Percentiles rank a stretch among this genome's conserved stretches.
Conservation (phyloP, 1,139 yeast species). For the Suhomyces guaymorum region DNA sequence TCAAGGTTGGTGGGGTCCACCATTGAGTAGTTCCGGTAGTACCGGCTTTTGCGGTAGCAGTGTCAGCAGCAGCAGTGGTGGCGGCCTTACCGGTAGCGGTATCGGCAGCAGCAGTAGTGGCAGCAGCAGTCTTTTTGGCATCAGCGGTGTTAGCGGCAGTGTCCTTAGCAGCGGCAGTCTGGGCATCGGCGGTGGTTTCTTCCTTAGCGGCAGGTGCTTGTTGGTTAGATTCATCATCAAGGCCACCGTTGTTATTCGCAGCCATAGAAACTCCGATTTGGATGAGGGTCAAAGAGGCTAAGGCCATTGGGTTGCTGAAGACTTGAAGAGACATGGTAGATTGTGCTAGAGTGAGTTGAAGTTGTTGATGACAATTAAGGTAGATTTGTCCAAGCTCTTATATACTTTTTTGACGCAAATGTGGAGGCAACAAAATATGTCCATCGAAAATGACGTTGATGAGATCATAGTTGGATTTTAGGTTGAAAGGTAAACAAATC, state of each 20-base stretch:
- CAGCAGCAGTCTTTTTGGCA: constrained; percentile 5
- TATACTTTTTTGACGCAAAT: too few relatives aligned
- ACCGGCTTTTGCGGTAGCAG: constrained; percentile 15
- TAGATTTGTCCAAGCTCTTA: neutral
- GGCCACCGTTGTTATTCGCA: constrained; percentile 15
- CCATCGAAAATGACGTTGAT: neutral
- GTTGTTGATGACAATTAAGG: neutral
- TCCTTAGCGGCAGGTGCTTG: constrained; percentile 15
- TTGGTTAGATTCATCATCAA: constrained; percentile 5
- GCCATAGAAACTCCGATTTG: constrained; percentile 16
- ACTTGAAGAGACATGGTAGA: constrained; percentile 20
- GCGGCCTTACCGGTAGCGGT: constrained; percentile 19
- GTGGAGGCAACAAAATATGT: too few relatives aligned
- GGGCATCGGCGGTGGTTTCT: constrained; percentile 16
- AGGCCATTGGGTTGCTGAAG: constrained; percentile 15
- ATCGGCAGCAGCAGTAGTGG: constrained; percentile 14
- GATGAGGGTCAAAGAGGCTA: constrained; percentile 16
- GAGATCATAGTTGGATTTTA: constrained; percentile 4
- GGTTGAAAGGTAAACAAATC: constrained; percentile 6
- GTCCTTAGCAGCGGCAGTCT: constrained; percentile 20
- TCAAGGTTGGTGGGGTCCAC: constrained; percentile 14
- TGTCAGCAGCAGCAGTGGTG: constrained; percentile 15
- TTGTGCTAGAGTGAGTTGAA: neutral
- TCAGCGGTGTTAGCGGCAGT: constrained; percentile 16
- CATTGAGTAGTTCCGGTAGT: constrained; percentile 13